Evolutionary conservation across 495 filamentous ascomycete genomes (phyloP).

Genomic region (Penicillium argentinense): DNA sequence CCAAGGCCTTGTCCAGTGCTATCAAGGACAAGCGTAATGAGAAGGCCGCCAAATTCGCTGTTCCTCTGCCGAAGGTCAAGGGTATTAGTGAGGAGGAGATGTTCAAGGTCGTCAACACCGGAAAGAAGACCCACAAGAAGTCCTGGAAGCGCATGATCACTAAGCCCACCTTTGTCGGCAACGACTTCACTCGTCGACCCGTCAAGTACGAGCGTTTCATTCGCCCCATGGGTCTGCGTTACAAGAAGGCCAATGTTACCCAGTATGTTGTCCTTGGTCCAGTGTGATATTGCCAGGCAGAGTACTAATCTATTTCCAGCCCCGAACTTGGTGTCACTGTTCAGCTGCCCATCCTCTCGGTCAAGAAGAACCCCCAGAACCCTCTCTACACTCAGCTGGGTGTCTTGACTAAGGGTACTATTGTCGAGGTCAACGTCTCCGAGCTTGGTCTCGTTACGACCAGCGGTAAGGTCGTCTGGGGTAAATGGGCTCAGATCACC

Average conservation of each 20-base stretch:
- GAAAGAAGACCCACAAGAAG: constrained; percentile 75
- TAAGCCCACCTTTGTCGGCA: constrained; percentile 85
- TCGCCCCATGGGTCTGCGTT: constrained; percentile 76
- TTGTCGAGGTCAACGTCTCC: constrained; percentile 93
- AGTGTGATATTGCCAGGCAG: not conserved
- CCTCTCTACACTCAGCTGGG: constrained; percentile 93
- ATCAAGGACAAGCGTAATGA: constrained; percentile 89
- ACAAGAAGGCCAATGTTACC: constrained; percentile 94
- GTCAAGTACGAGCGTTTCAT: constrained; percentile 95
- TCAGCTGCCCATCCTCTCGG: constrained; percentile 86
- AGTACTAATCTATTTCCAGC: constrained; percentile 22
- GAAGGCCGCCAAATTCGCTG: constrained; percentile 93
- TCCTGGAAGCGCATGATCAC: constrained; percentile 97
- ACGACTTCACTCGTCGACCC: constrained; percentile 86
- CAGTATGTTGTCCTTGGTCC: constrained; percentile 36
- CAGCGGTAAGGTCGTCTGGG: constrained; percentile 91
- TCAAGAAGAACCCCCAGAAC: constrained; percentile 98
- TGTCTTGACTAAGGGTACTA: constrained; percentile 90
- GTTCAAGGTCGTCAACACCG: constrained; percentile 97
- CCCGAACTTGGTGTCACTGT: constrained; percentile 86
- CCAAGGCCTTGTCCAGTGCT: constrained; percentile 80
- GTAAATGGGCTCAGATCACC: constrained; percentile 71
- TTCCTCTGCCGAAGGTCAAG: constrained; percentile 90
- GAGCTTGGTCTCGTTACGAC: constrained; percentile 93
- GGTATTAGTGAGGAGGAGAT: constrained; percentile 97